Conservation (phyloP, 108 stramenopile species). For the Schizochytrium sp. region DNA sequence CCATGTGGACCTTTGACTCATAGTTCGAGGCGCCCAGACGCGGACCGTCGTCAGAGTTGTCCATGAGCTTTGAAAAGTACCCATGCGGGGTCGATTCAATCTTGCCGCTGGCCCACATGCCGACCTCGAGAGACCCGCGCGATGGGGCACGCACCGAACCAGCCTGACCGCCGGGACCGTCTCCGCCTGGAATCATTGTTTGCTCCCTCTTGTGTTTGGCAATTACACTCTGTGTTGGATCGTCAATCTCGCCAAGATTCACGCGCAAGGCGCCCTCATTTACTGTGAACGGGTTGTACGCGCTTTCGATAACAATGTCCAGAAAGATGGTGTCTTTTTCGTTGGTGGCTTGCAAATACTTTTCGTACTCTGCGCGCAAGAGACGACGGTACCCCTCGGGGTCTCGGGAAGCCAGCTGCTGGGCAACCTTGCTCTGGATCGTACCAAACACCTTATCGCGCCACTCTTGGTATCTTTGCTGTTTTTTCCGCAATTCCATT, state of each 20-base stretch:
- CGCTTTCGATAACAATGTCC: conserved; percentile 41
- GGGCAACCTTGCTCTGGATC: conserved; percentile 11
- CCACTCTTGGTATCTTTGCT: conserved; percentile 25
- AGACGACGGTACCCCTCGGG: conserved; percentile 1
- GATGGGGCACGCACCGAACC: not conserved
- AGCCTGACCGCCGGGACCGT: not conserved
- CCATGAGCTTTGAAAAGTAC: conserved; percentile 40
- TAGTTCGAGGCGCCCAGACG: not conserved
- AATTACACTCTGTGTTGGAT: conserved; percentile 21
- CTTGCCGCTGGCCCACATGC: conserved; percentile 38
- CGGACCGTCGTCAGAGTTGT: not conserved
- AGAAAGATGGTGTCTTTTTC: conserved; percentile 38
- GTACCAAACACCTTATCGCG: conserved; percentile 11
- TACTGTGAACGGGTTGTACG: conserved; percentile 25
- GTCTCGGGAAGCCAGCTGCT: not conserved
- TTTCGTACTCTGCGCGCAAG: conserved; percentile 23
- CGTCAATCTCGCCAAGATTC: not conserved
- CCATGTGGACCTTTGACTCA: conserved; percentile 9
- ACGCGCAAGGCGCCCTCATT: conserved; percentile 17
- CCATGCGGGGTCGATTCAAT: conserved; percentile 46
- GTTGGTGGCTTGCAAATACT: conserved; percentile 38
- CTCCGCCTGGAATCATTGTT: not conserved
- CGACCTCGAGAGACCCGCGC: conserved; percentile 23
- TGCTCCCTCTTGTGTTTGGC: not conserved
- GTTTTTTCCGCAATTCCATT: conserved; percentile 4